These are phyloP conservation scores for Exophiala sp. DNA, from an alignment of 2,329 filamentous ascomycete species.

Conservation along the genomic window DNA sequence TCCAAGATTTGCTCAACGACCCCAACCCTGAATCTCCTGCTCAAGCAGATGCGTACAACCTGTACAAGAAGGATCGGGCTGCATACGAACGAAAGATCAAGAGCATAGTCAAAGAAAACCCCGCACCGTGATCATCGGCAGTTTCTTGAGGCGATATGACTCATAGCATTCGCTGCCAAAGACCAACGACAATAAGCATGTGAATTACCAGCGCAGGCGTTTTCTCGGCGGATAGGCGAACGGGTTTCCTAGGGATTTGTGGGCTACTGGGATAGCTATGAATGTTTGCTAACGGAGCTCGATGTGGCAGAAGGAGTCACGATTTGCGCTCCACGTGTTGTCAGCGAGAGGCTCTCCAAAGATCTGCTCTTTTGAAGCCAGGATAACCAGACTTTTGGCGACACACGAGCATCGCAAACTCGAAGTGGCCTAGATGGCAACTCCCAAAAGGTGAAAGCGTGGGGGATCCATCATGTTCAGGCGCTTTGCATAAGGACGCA, in stretches of 20 bases:
- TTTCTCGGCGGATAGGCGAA: conserved; percentile 4
- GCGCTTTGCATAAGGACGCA: neutral
- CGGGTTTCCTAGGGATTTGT: neutral
- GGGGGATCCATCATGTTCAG: conserved; percentile 8
- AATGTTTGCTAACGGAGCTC: conserved; percentile 5
- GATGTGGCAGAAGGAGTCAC: conserved; percentile 3
- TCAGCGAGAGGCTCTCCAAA: conserved; percentile 1
- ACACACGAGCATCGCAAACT: conserved; percentile 4
- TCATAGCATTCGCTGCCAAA: neutral
- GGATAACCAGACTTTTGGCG: neutral
- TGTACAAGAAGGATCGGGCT: conserved; percentile 81
- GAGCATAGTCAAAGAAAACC: conserved; percentile 83
- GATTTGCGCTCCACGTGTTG: conserved; percentile 16
- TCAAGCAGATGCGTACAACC: conserved; percentile 93
- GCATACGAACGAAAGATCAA: conserved; percentile 87
- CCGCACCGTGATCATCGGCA: conserved; percentile 46
- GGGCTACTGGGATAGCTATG: conserved; percentile 4
- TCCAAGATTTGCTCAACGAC: conserved; percentile 91
- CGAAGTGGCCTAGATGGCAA: no score
- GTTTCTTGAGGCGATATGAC: neutral
- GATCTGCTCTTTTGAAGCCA: neutral
- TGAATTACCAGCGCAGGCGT: conserved; percentile 16
- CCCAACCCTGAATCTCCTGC: conserved; percentile 96
- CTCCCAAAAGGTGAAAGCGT: conserved; percentile 17
- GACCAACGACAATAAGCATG: conserved; percentile 4